Evolutionary conservation across 805 yeast genomes (phyloP), one percentile per base, ranked within the genome.

Genomic region (Starmerella sirachaensis): DNA sequence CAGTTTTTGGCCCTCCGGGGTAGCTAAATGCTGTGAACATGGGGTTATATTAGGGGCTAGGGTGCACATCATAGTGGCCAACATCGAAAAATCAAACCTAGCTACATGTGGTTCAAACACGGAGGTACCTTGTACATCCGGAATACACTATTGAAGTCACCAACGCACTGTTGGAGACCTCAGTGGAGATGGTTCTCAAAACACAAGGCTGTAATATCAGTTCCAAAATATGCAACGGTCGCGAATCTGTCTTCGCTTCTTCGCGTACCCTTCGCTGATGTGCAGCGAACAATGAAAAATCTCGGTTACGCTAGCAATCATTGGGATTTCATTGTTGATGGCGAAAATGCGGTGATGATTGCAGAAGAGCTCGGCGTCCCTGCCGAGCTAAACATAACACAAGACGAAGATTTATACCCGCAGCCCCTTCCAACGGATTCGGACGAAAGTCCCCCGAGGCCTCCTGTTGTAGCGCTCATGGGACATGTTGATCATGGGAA

Each of bases 401-500:
- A 66, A 5, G 76, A 80, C 2, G 68, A 67, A 11, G 77, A 74
- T 43, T 59, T 78, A 36, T 72, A 76, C 45, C 74, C 83, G 13
- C 48, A 43, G 32, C 49, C 54, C 12, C 54, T 62, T 2, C 71
- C 81, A 0, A 65, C 61, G 2, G 67, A 67, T 20, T 53, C 56
- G n/a, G 59, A 61, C 6, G 52, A 59, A 17, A 56, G 78, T 45
- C 73, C 71, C 31, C 66, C 76, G 6, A 65, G 97, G 47, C 85
- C 98, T 0, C 98, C 98, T 0, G 78, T 91, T 18, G 96, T 91
- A 5, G 86, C 98, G 0, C 82, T 91, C 36, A 91, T 91, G 97
- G 98, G 98, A 2, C 98, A 91, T 58, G 98, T 91, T 21, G 98
- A 91, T 59, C 98, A 91, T 55, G 98, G 98, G 2, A 91, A 91